Evolutionary conservation across 2,329 filamentous ascomycete genomes (phyloP).

Genomic region (Fusarium sterilihyphosum): DNA sequence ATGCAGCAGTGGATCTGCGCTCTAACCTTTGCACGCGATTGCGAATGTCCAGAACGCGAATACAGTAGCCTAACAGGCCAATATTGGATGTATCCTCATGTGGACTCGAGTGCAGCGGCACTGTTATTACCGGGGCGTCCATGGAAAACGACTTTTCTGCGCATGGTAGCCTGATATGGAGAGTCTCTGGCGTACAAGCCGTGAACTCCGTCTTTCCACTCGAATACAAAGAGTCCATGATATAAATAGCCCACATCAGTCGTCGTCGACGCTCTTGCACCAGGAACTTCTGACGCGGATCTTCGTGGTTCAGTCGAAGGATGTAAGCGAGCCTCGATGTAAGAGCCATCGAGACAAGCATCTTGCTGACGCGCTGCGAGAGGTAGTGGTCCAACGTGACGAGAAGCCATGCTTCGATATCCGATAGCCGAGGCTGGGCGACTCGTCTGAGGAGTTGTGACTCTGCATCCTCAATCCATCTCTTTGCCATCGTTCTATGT

Average conservation of each 20-base stretch:
- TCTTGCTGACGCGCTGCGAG: conserved; percentile 33
- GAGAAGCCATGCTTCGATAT: conserved; percentile 37
- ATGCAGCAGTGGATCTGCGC: rapidly evolving
- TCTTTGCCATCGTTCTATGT: neutral
- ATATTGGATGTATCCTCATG: neutral
- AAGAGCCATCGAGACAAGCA: conserved; percentile 32
- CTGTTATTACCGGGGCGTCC: neutral
- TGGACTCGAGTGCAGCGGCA: neutral
- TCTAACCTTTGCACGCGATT: conserved; percentile 21
- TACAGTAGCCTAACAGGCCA: conserved; percentile 14
- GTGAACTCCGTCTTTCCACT: conserved; percentile 26
- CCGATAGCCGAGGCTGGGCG: conserved; percentile 22
- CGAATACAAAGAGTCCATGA: conserved; percentile 19
- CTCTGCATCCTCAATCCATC: conserved; percentile 33
- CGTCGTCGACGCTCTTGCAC: conserved; percentile 27
- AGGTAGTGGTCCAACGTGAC: conserved; percentile 34
- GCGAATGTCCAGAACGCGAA: conserved; percentile 13
- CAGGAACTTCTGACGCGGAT: conserved; percentile 21
- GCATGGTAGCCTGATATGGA: conserved; percentile 6
- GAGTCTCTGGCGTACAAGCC: neutral
- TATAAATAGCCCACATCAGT: conserved; percentile 39
- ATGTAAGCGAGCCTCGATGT: conserved; percentile 31
- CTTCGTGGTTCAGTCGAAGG: conserved; percentile 35
- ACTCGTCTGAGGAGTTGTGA: conserved; percentile 19
- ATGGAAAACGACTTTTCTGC: conserved; percentile 14